Evolutionary conservation across 208 protist genomes (phyloP), one percentile per base, ranked within the genome.

Genomic region (Acanthamoeba polyphaga): DNA sequence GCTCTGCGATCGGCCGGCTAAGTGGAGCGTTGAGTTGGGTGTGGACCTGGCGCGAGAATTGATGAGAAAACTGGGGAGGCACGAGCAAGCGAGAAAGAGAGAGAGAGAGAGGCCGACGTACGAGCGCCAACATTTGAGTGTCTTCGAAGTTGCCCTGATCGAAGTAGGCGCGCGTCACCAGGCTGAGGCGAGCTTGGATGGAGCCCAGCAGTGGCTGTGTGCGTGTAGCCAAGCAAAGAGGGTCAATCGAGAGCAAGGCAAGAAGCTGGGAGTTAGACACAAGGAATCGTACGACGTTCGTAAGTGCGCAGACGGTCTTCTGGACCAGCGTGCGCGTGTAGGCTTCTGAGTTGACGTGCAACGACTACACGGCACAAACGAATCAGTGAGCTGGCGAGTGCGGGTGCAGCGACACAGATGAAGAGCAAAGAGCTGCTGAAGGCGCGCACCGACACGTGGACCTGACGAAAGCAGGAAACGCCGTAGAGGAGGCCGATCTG

Each of bases 111-210:
- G 15, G 43, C 29, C 12, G 22, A 8, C 85, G 24, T 53, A 68
- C 60, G 38, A 55, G 85, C 15, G 87, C 87, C 22, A 92, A n/a
- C 34, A 92, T 4, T 51, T 68, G 15, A 12, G 87, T 92, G 29
- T 92, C 62, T 24, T 92, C 87, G 29, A 92, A 92, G 34, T 92
- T 76, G 87, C 87, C 87, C 38, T 92, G 87, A 1, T 92, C 87
- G 43, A 92, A 92, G 38, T 92, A 92, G 60, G 87, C 87, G 7
- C 49, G 87, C 17, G 87, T 92, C 10, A 92, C 87, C 3, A 92
- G 87, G 29, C 62, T 38, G 13, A 92, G 87, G 2, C 87, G 87
- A 5, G 87, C 34, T 24, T 76, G 46, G 29, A 92, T 76, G 34
- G 53, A 68, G 10, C 87, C 87, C 53, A 76, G 62, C 32, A 76